Evolutionary conservation across 1,139 yeast genomes (phyloP).

Genomic region (Yarrowia galli): DNA sequence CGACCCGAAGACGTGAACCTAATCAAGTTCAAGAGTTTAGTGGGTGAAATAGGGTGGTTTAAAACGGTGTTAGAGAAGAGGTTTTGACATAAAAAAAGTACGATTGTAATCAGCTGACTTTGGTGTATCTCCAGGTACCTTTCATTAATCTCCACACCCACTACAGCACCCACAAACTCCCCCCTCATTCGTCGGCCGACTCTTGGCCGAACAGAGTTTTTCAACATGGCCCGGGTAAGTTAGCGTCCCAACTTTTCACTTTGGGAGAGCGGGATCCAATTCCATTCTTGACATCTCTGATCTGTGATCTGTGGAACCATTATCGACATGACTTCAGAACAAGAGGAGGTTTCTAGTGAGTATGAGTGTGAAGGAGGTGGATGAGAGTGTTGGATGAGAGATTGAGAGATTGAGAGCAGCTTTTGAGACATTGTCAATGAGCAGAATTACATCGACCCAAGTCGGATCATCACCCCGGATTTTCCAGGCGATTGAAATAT

Average conservation of each 20-base stretch:
- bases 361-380: too few species aligned
- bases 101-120: too few species aligned
- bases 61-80: background rate
- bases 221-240: constrained; percentile 37
- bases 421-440: too few species aligned
- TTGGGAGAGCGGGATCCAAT: constrained; percentile 3
- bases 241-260: constrained; percentile 28
- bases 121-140: too few species aligned
- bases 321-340: constrained; percentile 36
- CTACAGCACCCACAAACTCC: too few species aligned
- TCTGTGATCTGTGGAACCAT: constrained; percentile 25
- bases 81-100: background rate
- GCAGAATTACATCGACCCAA: too few species aligned
- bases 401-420: background rate
- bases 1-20: constrained; percentile 24
- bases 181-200: background rate
- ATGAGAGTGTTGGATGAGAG: background rate
- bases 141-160: too few species aligned
- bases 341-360: constrained; percentile 36
- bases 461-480: too few species aligned
- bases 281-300: constrained; percentile 25
- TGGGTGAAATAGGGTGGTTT: too few species aligned
- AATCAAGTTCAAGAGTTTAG: background rate
- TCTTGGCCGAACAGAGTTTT: constrained; percentile 15
- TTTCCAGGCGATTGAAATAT: too few species aligned